phyloP scores from a whole-genome alignment of 495 filamentous ascomycete species.

The Podospora pseudopauciseta region DNA sequence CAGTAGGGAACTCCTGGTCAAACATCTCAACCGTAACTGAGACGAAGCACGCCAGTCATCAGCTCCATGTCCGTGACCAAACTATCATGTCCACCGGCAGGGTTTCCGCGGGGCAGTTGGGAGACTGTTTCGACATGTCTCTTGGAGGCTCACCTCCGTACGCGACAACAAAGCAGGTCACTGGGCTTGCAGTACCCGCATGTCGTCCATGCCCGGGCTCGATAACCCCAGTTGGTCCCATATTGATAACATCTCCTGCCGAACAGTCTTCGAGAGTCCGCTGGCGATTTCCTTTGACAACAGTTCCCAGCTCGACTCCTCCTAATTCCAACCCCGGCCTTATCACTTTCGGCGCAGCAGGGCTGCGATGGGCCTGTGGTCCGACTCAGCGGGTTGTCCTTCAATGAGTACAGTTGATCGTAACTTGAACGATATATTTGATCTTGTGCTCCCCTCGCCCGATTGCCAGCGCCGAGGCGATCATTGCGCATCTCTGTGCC shows the following conservation, averaged over 20 bases:
- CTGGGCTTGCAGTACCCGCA: constrained; percentile 2
- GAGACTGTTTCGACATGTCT: neutral
- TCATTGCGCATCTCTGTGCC: constrained; percentile 5
- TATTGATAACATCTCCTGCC: neutral
- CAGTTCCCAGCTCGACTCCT: neutral
- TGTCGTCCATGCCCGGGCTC: constrained; percentile 4
- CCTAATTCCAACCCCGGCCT: neutral
- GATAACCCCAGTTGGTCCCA: neutral
- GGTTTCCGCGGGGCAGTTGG: neutral
- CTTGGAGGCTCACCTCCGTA: neutral
- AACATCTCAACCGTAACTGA: neutral
- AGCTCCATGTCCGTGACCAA: neutral
- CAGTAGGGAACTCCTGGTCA: neutral
- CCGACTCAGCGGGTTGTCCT: neutral
- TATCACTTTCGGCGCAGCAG: neutral
- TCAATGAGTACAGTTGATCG: neutral
- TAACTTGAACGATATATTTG: neutral
- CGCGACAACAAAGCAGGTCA: neutral
- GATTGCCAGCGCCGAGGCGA: neutral
- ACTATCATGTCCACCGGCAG: neutral
- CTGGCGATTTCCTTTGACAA: neutral
- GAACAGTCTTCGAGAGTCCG: neutral
- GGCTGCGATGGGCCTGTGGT: neutral
- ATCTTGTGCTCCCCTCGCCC: neutral
- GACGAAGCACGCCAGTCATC: neutral